Evolutionary conservation across 768 basidiomycete genomes (phyloP), one percentile per base, ranked within the genome.

Genomic region (Rhizopogon vesiculosus): DNA sequence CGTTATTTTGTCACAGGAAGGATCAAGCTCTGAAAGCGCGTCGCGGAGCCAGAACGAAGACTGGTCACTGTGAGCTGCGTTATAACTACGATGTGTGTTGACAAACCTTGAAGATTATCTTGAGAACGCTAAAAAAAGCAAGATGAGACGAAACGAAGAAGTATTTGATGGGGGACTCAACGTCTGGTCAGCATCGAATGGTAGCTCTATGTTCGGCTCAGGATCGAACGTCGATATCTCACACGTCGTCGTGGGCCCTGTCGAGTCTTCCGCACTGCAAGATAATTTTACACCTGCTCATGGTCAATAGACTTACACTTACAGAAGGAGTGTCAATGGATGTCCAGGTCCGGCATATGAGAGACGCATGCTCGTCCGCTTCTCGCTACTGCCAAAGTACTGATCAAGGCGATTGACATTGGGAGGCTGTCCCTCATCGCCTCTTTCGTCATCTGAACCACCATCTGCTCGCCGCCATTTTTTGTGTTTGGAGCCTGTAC

Each of bases 1-100:
- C 0, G 89, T 91, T 18, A 98, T 78, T 57, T 85, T 89, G 42
- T 91, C 86, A 66, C 87, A 92, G 0, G 92, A 89, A 16, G 92
- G 82, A 61, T 98, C 94, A 13, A 99, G 78, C 65, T 98, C 96
- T 10, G 87, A 85, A 13, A 98, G 80, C 0, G 95, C 93, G 56
- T 97, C 93, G 42, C 91, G 85, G 35, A 98, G 86, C 91, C 93
- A 95, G 5, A 89, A 94, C 3, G 95, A 96, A 83, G 69, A 70
- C 69, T 70, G 10, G 53, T 16, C 15, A 25, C 9, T 10, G 2
- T 35, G 15, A 43, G 48, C 28, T 38, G 28, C 10, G 38, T 41
- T n/a, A 16, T 7, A 43, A 56, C 2, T 15, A 29, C 7, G 3
- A 39, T 51, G 41, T 35, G 31, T 49, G 39, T 18, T 12, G 43